Evolutionary conservation across 352 stramenopile genomes (phyloP).

Genomic region (Phytophthora ramorum): DNA sequence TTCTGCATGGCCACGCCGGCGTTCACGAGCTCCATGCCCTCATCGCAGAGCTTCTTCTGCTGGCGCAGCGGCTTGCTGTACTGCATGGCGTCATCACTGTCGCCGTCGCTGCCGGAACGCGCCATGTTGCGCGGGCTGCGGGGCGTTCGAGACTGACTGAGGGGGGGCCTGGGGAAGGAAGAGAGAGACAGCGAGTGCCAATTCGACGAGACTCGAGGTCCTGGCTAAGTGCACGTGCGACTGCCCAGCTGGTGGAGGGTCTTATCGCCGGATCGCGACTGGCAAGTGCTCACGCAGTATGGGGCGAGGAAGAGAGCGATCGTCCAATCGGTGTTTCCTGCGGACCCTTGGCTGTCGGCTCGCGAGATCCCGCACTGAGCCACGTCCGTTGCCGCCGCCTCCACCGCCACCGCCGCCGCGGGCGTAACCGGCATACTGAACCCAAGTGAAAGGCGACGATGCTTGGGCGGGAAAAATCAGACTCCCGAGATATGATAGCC

Average conservation of each 20-base stretch:
- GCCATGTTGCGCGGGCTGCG: slow-evolving; percentile 43
- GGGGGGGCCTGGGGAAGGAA: not conserved
- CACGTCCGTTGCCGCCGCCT: not conserved
- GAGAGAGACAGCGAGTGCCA: slow-evolving; percentile 26
- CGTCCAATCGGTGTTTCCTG: slow-evolving; percentile 33
- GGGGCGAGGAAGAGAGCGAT: slow-evolving; percentile 6
- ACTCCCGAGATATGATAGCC: not conserved
- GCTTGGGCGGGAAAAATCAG: slow-evolving; percentile 19
- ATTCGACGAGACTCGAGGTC: slow-evolving; percentile 9
- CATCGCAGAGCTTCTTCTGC: slow-evolving; percentile 84
- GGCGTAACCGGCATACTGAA: slow-evolving; percentile 21
- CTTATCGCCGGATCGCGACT: slow-evolving; percentile 43
- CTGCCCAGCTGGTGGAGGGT: slow-evolving; percentile 33
- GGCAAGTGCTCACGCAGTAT: slow-evolving; percentile 7
- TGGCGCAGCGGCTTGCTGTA: slow-evolving; percentile 64
- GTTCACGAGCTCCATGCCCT: slow-evolving; percentile 86
- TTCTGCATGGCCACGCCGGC: slow-evolving; percentile 83
- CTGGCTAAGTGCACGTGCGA: slow-evolving; percentile 38
- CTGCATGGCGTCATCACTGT: slow-evolving; percentile 70
- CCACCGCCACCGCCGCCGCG: not conserved
- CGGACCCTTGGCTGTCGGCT: slow-evolving; percentile 31
- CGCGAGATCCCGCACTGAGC: slow-evolving; percentile 38
- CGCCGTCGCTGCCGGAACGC: slow-evolving; percentile 55
- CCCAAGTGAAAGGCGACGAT: slow-evolving; percentile 4
- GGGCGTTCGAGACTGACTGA: slow-evolving; percentile 43